These are phyloP conservation scores for Syzygium aqueum DNA, from an alignment of 345 rosid species.

Conservation along the genomic window DNA sequence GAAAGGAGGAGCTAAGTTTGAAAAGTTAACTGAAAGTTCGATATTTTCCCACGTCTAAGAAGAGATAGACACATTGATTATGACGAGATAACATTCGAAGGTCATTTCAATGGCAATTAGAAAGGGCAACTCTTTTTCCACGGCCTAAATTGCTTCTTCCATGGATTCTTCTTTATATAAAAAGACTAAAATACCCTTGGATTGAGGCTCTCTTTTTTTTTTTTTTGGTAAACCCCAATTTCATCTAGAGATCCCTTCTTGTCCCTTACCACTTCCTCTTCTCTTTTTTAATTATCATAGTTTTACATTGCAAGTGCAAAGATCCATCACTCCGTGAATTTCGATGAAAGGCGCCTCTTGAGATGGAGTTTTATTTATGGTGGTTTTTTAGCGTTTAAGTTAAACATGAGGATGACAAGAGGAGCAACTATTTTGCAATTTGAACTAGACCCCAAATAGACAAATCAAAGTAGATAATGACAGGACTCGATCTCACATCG, in stretches of 20 bases:
- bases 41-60: neutral
- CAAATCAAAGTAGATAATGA: neutral
- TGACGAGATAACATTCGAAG: neutral
- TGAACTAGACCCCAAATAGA: neutral
- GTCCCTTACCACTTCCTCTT: neutral
- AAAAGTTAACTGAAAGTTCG: neutral
- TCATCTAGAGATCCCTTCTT: neutral
- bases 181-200: neutral
- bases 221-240: too few relatives aligned
- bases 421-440: neutral
- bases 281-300: neutral
- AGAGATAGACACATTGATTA: neutral
- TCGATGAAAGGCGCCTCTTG: neutral
- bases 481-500: rapidly evolving
- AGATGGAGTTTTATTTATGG: neutral
- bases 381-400: neutral
- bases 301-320: neutral
- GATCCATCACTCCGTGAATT: neutral
- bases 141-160: neutral
- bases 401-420: neutral
- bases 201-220: too few relatives aligned
- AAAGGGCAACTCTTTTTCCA: neutral
- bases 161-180: neutral
- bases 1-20: neutral
- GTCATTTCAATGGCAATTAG: neutral